Base-by-base conservation (phyloP, 352 stramenopile species). In the Phytophthora fragariae region DNA sequence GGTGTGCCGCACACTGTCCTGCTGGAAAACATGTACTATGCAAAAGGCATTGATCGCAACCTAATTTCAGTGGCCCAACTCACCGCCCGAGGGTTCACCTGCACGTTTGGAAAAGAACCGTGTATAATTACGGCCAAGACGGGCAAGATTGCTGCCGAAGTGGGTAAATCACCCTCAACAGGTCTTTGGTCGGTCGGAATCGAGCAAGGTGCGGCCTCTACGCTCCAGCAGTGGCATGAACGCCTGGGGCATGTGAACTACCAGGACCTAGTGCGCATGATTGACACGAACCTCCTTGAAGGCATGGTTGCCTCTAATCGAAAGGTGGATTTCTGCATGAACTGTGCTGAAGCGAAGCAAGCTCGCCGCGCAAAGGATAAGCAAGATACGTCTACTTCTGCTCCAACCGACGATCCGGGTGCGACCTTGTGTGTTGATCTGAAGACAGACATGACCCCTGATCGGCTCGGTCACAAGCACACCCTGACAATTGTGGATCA, bases 341-440 rank as follows among this genome's bases (percentile, higher is more conserved):
- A 17, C 19, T 70, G 62, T 29, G 55, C 55, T 24, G 55, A 70
- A 60, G 54, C 55, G 15, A 70, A 64, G 9, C 64, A 70, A 60
- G 10, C 44, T 35, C 41, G 55, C 14, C 63, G 41, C 47, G 63
- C 63, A 7, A 70, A 64, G 46, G 60, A 44, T 15, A 64, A 58
- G 9, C 44, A 65, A 15, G 21, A 60, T 14, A 60, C 63, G 0
- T 70, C 60, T 9, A 21, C 64, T 24, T 70, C 46, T 5, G 54
- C 64, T 33, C 46, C 56, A 46, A 70, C 54, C 2, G 44, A 60
- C 9, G 46, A 70, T 60, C 46, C 56, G 9, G 65, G 65, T 17
- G 47, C 65, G 5, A 54, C 35, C 11, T 6, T 72, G 10, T 63
- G 47, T 27, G 49, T 71, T 5, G 64, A 71, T 24, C n/a, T 64